Base-by-base conservation (phyloP, 805 yeast species). In the Candida methanosorbosa region DNA sequence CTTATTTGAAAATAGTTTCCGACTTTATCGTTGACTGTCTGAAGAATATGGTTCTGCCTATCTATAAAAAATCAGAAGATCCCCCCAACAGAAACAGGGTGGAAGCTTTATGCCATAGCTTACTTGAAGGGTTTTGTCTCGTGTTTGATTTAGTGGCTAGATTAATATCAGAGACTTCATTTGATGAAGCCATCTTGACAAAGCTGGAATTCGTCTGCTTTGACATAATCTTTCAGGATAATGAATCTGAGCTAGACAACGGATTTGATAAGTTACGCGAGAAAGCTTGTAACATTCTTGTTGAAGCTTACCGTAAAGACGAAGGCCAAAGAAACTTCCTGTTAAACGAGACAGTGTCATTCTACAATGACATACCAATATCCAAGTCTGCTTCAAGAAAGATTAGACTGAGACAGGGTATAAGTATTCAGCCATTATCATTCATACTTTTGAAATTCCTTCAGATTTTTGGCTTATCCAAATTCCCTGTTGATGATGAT, bases 301-400 rank as follows among this genome's bases (percentile, higher is more conserved):
- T 51, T 13, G 35, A 59, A 6, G 57, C 75, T 9, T 76, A 72
- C 47, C 45, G 49, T 24, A 50, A 47, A 15, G 49, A 64, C 32
- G 54, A 60, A 1, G 69, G 66, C 27, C 94, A 85, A 46, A 57
- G 82, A 36, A 54, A 56, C 1, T 80, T 78, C 46, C 64, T 85
- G 5, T 45, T 83, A 7, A 70, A 70, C 35, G 92, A 85, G 49
- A 45, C 81, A 2, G 45, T 80, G 11, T 54, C 66, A 2, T 70
- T 68, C 36, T 56, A 77, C 35, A 73, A 70, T 31, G 64, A 59
- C 17, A 45, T 78, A 3, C 72, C 82, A 0, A 54, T 58, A 0
- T 61, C 63, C 20, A 76, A 71, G 42, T 28, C 52, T 0, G 38
- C 44, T 4, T 64, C 77, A 0, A 59, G 76, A 32, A 71, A 66